A percentile compares a stretch with the other conserved stretches of the same genome.
phyloP scores from a whole-genome alignment of 2,329 filamentous ascomycete genomes.

The Bimuria novae-zelandiae region DNA sequence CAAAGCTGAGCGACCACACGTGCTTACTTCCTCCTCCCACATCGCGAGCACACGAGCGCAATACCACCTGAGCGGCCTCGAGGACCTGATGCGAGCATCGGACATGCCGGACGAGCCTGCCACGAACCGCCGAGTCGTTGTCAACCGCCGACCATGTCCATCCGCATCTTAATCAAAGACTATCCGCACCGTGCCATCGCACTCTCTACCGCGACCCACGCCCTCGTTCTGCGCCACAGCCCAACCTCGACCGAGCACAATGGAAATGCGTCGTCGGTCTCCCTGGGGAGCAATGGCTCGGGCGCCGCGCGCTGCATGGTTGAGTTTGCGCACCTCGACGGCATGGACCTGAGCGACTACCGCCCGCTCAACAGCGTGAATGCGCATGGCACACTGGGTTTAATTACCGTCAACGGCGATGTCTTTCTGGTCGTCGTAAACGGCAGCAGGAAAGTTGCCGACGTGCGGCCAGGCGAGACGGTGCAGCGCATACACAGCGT shows the following conservation, averaged over 20 bases:
- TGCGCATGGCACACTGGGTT: slow-evolving; percentile 82
- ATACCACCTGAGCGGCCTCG: neutral
- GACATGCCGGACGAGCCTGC: slow-evolving; percentile 29
- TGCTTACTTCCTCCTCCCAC: slow-evolving; percentile 16
- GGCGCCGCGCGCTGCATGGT: slow-evolving; percentile 74
- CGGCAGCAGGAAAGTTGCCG: slow-evolving; percentile 76
- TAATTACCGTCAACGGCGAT: slow-evolving; percentile 82
- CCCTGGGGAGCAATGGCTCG: slow-evolving; percentile 48
- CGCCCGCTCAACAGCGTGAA: slow-evolving; percentile 73
- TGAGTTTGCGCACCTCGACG: slow-evolving; percentile 72
- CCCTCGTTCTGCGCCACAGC: slow-evolving; percentile 82
- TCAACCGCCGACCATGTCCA: slow-evolving; percentile 46
- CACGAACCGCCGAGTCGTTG: slow-evolving; percentile 12
- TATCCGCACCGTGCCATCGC: slow-evolving; percentile 86
- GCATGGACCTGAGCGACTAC: slow-evolving; percentile 74
- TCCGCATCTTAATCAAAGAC: slow-evolving; percentile 83
- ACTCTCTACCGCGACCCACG: slow-evolving; percentile 77
- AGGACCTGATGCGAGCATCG: slow-evolving; percentile 5
- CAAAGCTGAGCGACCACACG: slow-evolving; percentile 25
- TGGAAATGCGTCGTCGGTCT: slow-evolving; percentile 62
- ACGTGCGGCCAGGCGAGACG: slow-evolving; percentile 82
- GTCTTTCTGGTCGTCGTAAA: slow-evolving; percentile 92
- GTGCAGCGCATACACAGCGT: slow-evolving; percentile 85
- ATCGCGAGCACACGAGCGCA: neutral
- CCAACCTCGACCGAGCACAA: slow-evolving; percentile 62